Conservation (phyloP, 2,329 filamentous ascomycete species). For the Colletotrichum higginsianum region DNA sequence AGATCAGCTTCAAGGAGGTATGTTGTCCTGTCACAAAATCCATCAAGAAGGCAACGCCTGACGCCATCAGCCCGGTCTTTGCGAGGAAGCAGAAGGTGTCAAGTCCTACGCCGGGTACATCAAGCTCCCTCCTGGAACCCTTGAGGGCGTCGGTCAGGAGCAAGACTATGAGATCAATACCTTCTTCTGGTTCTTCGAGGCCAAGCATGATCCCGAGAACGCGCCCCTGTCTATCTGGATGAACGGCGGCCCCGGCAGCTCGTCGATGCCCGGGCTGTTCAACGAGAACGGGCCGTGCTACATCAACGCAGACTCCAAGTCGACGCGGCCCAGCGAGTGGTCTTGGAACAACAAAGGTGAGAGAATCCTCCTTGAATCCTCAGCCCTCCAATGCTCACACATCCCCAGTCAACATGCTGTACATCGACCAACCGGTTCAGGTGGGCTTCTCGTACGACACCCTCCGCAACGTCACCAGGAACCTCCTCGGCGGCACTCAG, state of each 20-base stretch:
- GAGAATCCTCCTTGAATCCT: too few species aligned
- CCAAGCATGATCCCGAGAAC: conserved; percentile 46
- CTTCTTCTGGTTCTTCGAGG: conserved; percentile 56
- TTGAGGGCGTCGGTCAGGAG: conserved; percentile 54
- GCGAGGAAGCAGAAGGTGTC: conserved; percentile 67
- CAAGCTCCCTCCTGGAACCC: conserved; percentile 59
- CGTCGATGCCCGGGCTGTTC: conserved; percentile 68
- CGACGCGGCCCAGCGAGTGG: conserved; percentile 67
- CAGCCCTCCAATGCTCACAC: background rate
- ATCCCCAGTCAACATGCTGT: conserved; percentile 44
- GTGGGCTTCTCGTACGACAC: conserved; percentile 45
- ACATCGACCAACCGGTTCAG: conserved; percentile 45
- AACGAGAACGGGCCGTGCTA: conserved; percentile 67
- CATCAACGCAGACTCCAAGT: conserved; percentile 65
- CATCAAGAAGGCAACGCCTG: background rate
- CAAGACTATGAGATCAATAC: conserved; percentile 61
- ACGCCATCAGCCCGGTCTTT: conserved; percentile 65
- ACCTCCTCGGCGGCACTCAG: conserved; percentile 34
- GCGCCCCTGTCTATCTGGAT: conserved; percentile 68
- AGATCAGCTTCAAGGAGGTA: conserved; percentile 71
- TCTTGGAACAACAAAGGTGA: conserved; percentile 70
- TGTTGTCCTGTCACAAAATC: conserved; percentile 35
- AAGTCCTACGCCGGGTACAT: conserved; percentile 76
- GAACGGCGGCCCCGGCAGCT: conserved; percentile 72
- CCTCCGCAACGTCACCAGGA: conserved; percentile 43